Base-by-base conservation (phyloP, 2,329 filamentous ascomycete genomes). In the Alternaria rosae region DNA sequence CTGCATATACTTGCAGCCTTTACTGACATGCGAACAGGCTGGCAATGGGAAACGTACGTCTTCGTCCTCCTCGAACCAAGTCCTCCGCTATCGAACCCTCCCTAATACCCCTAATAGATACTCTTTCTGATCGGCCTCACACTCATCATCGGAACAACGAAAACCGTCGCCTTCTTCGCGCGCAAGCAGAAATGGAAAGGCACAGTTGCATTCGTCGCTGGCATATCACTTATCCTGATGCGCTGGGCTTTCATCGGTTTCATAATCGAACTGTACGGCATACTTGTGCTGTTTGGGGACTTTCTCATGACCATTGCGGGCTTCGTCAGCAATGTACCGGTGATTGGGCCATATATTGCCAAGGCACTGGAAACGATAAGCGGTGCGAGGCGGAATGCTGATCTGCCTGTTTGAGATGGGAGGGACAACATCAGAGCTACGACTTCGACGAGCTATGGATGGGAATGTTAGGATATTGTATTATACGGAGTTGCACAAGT, bases 111-210 rank as follows among this genome's bases (percentile, higher is more conserved):
- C 6, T 17, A 13, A 51, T 28, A 97, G 93, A 96, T 99, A 80
- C 93, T 99, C 79, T 98, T 99, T 86, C 88, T 99, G 57, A 92
- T 97, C 83, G 95, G 95, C 79, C 88, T 99, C 25, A 97, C 94
- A 28, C 91, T 98, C 62, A 96, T 98, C 74, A 97, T 99, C 82
- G 95, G 95, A 44, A 87, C 92, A 23, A 87, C 91, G 79, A 97
- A 97, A 79, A 98, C 95, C 0, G 85, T 94, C 67, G 85, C 91
- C 78, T 99, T 99, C 88, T 99, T 99, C 84, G 92, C 93, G 54
- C 91, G 95, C 64, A 90, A 89, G 72, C 93, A 97, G 78, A 99
- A 99, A 81, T 88, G 92, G 74, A 93, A 93, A 77, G 95, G 95
- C 67, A 97, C 93, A 1, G 90, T 89, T 5, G 94, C 94, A 15